These are phyloP conservation scores for Euphorbia corollata DNA, from an alignment of 441 rosid genomes.

Conservation along the genomic window DNA sequence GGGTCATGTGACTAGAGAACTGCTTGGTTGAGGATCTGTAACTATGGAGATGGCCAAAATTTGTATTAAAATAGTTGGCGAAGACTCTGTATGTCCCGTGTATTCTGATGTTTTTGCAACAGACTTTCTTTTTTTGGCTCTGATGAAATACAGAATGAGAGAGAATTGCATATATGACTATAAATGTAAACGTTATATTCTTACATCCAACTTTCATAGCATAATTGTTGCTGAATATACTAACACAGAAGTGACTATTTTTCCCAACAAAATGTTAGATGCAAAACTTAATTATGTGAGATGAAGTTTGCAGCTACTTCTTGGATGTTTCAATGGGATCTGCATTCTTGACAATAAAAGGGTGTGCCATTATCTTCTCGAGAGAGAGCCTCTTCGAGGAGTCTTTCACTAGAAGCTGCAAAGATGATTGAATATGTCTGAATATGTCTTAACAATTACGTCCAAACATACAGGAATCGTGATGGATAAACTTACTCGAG, in stretches of 20 bases:
- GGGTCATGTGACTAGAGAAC: not conserved
- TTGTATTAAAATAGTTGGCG: not conserved
- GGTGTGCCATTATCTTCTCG: constrained; percentile 72
- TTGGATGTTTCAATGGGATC: constrained; percentile 49
- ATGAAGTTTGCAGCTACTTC: constrained; percentile 7
- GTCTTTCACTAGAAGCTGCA: constrained; percentile 85
- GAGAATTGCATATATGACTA: not conserved
- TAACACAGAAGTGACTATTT: not conserved
- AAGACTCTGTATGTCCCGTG: not conserved
- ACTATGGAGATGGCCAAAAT: not conserved
- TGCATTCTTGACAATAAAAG: constrained; percentile 79
- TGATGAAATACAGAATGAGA: not conserved
- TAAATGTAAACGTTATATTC: not conserved
- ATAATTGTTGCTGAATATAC: not conserved
- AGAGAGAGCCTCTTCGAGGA: constrained; percentile 74
- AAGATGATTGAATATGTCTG: constrained; percentile 16
- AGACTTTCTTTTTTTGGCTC: not conserved
- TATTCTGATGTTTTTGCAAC: not conserved
- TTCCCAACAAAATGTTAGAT: not conserved
- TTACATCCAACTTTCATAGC: too few relatives aligned
- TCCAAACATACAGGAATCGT: not conserved
- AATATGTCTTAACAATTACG: not conserved
- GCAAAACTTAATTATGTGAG: not conserved
- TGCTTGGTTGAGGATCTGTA: not conserved
- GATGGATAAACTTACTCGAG: constrained; percentile 32